Evolutionary conservation across 163 green algal genomes (phyloP).

Genomic region (Chloroidium sp.): DNA sequence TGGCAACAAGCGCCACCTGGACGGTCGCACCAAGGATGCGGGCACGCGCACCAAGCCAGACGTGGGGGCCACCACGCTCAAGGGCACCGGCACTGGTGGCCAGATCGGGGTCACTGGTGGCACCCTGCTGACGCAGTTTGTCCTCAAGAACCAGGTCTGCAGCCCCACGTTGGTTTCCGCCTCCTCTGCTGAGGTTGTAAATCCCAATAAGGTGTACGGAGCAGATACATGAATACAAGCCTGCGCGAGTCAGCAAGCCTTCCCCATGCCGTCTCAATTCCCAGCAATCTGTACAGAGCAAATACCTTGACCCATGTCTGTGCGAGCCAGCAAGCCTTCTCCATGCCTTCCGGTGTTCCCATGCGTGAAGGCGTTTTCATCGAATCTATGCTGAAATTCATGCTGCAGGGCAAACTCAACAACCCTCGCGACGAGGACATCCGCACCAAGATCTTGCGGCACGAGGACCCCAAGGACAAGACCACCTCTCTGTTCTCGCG

Average conservation of each 20-base stretch:
- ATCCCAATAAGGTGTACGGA: not conserved
- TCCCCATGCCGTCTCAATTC: not conserved
- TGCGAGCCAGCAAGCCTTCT: not conserved
- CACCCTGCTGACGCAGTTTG: conserved; percentile 79
- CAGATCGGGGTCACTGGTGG: conserved; percentile 61
- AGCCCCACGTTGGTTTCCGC: not conserved
- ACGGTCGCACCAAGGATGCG: conserved; percentile 26
- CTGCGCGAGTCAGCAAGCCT: not conserved
- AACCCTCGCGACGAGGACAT: conserved; percentile 58
- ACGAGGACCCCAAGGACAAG: conserved; percentile 44
- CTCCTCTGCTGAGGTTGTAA: not conserved
- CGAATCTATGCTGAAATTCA: too few relatives aligned
- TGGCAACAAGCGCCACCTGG: conserved; percentile 27
- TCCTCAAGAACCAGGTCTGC: conserved; percentile 61
- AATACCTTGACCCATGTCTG: not conserved
- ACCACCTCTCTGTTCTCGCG: conserved; percentile 36
- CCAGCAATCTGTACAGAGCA: not conserved
- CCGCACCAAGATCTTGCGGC: conserved; percentile 57
- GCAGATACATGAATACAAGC: not conserved
- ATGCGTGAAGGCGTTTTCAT: too few relatives aligned
- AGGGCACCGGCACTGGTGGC: conserved; percentile 46
- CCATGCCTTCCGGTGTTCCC: too few relatives aligned
- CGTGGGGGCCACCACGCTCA: conserved; percentile 22
- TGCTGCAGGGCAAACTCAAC: conserved; percentile 47
- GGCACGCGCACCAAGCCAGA: conserved; percentile 41